Evolutionary conservation across 2,329 filamentous ascomycete genomes (phyloP).

Genomic region (Onygenales sp.): DNA sequence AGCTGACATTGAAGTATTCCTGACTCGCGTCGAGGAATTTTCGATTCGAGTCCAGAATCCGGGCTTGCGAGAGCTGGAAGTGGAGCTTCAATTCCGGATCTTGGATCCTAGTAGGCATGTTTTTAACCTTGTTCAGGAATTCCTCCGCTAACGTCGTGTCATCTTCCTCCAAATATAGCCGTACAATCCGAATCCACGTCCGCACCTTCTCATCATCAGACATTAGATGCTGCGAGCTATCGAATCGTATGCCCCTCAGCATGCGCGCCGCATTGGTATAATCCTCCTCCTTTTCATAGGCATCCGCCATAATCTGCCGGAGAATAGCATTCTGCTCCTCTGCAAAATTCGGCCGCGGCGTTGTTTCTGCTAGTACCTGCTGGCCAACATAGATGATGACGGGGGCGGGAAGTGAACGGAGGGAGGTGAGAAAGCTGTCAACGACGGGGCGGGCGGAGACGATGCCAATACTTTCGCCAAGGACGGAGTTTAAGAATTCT

Average conservation of each 20-base stretch:
- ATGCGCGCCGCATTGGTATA: constrained; percentile 67
- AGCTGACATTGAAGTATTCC: constrained; percentile 80
- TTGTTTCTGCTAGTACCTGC: constrained; percentile 59
- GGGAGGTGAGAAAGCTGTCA: constrained; percentile 54
- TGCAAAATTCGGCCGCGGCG: constrained; percentile 61
- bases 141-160: constrained; percentile 76
- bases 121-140: constrained; percentile 92
- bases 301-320: constrained; percentile 71
- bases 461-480: constrained; percentile 61
- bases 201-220: constrained; percentile 71
- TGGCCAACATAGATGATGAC: constrained; percentile 67
- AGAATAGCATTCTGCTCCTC: constrained; percentile 73
- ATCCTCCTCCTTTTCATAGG: constrained; percentile 74
- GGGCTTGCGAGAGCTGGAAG: constrained; percentile 84
- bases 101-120: constrained; percentile 59
- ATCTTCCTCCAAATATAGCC: constrained; percentile 88
- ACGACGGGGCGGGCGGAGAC: constrained; percentile 67
- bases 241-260: constrained; percentile 76
- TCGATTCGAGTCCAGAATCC: constrained; percentile 83
- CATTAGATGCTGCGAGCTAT: constrained; percentile 77
- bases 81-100: constrained; percentile 68
- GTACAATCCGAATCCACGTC: constrained; percentile 88
- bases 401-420: constrained; percentile 46
- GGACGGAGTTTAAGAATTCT: constrained; percentile 59
- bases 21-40: constrained; percentile 80